These are phyloP conservation scores for Solioccasus polychromus DNA, from an alignment of 768 basidiomycete genomes.

Conservation along the genomic window DNA sequence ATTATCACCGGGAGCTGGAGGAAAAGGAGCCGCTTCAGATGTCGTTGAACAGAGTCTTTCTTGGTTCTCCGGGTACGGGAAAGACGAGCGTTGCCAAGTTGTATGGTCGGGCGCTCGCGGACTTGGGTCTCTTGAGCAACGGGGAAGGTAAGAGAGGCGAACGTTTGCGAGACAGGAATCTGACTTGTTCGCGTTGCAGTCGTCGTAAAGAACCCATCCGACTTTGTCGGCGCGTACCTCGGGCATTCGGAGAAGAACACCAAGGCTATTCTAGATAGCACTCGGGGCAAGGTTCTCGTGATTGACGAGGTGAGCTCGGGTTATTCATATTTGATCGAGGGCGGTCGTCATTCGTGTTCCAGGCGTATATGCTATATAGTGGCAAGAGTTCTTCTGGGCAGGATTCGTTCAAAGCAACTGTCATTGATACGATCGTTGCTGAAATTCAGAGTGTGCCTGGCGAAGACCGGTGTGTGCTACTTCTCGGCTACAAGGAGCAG, in stretches of 20 bases:
- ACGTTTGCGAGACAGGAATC: not conserved
- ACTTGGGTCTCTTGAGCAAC: slow-evolving; percentile 64
- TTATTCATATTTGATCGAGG: not conserved
- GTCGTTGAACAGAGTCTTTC: slow-evolving; percentile 63
- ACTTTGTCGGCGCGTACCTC: slow-evolving; percentile 57
- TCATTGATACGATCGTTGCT: slow-evolving; percentile 73
- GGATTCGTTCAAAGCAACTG: slow-evolving; percentile 62
- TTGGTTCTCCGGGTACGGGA: slow-evolving; percentile 69
- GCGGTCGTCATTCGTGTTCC: not conserved
- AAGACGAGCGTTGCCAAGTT: slow-evolving; percentile 71
- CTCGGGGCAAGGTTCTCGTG: slow-evolving; percentile 64
- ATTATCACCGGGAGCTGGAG: slow-evolving; percentile 57
- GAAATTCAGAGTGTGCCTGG: slow-evolving; percentile 70
- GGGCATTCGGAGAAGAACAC: slow-evolving; percentile 66
- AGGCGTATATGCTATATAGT: slow-evolving; percentile 72
- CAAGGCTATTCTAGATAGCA: slow-evolving; percentile 57
- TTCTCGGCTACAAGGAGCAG: slow-evolving; percentile 64
- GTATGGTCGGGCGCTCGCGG: slow-evolving; percentile 62
- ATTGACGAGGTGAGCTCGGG: slow-evolving; percentile 59
- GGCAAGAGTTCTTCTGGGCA: slow-evolving; percentile 30
- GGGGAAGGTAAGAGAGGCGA: slow-evolving; percentile 53
- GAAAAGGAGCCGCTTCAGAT: slow-evolving; percentile 52
- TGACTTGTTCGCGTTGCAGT: slow-evolving; percentile 36
- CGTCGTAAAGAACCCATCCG: slow-evolving; percentile 64
- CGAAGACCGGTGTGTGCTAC: slow-evolving; percentile 66